Conservation (phyloP, 108 stramenopile genomes). For the Pelagomonas calceolata region DNA sequence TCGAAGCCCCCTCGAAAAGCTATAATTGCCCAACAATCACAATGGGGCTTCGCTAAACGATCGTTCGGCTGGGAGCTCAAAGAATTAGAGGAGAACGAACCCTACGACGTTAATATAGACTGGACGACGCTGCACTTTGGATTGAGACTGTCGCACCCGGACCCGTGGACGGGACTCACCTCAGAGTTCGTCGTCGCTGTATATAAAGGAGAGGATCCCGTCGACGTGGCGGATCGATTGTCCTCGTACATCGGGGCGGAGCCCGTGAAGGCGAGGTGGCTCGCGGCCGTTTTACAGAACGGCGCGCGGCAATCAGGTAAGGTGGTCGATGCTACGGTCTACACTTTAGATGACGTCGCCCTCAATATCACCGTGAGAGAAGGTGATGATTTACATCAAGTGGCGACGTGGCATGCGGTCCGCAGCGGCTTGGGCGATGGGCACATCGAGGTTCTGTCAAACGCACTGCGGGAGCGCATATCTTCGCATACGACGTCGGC, state of each 20-base stretch:
- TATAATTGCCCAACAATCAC: too few relatives aligned
- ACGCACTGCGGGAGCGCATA: not conserved
- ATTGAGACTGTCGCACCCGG: not conserved
- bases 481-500: not conserved
- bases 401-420: not conserved
- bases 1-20: not conserved
- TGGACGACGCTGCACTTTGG: not conserved
- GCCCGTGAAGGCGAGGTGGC: slow-evolving; percentile 11
- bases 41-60: not conserved
- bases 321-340: slow-evolving; percentile 7
- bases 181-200: not conserved
- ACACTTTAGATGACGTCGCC: not conserved
- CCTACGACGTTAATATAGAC: not conserved
- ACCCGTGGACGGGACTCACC: not conserved
- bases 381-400: slow-evolving; percentile 19
- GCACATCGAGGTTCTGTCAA: not conserved
- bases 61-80: not conserved
- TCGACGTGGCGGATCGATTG: not conserved
- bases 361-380: not conserved
- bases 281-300: slow-evolving; percentile 11
- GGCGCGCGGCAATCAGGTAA: slow-evolving; percentile 3
- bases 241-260: slow-evolving; percentile 4
- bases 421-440: not conserved
- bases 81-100: not conserved
- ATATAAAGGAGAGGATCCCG: not conserved